Evolutionary conservation across 768 basidiomycete species (phyloP).

Genomic region (Tricholoma saponaceum): DNA sequence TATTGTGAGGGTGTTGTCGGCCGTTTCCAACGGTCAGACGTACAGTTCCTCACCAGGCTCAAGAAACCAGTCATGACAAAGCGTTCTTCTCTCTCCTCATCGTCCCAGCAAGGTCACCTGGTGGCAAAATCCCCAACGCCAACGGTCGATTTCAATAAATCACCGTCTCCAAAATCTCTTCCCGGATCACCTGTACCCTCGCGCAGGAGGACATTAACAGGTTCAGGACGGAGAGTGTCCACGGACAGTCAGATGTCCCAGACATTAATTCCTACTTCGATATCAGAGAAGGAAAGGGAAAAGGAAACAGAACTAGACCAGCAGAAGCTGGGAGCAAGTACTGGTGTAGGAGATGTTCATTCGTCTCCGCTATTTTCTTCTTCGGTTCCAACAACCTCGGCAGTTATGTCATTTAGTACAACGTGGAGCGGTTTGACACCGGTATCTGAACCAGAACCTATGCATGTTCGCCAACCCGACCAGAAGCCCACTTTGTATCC

Average conservation of each 20-base stretch:
- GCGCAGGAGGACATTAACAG: not conserved
- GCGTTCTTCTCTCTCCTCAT: slow-evolving; percentile 39
- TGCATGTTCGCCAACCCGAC: not conserved
- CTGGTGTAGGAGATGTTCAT: not conserved
- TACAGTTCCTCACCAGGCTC: slow-evolving; percentile 68
- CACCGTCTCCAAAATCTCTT: slow-evolving; percentile 5
- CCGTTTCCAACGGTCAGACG: slow-evolving; percentile 57
- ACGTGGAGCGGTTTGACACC: not conserved
- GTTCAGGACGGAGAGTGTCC: slow-evolving; percentile 5
- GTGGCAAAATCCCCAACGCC: slow-evolving; percentile 21
- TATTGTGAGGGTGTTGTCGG: slow-evolving; percentile 89
- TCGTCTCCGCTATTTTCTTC: not conserved
- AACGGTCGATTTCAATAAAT: slow-evolving; percentile 2
- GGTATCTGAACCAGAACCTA: not conserved
- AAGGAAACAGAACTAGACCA: not conserved
- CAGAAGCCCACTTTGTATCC: not conserved
- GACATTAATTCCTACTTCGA: not conserved
- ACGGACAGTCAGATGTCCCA: slow-evolving; percentile 10
- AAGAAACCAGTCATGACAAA: slow-evolving; percentile 81
- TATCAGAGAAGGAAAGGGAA: not conserved
- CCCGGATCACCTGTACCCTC: slow-evolving; percentile 7
- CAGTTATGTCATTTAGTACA: not conserved
- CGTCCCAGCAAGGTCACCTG: not conserved
- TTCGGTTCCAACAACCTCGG: not conserved
- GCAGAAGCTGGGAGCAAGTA: not conserved